Percentiles rank a stretch among this genome's conserved stretches.
phyloP scores from a whole-genome alignment of 192 early-diverging fungal genomes.

The Coemansia sp. region DNA sequence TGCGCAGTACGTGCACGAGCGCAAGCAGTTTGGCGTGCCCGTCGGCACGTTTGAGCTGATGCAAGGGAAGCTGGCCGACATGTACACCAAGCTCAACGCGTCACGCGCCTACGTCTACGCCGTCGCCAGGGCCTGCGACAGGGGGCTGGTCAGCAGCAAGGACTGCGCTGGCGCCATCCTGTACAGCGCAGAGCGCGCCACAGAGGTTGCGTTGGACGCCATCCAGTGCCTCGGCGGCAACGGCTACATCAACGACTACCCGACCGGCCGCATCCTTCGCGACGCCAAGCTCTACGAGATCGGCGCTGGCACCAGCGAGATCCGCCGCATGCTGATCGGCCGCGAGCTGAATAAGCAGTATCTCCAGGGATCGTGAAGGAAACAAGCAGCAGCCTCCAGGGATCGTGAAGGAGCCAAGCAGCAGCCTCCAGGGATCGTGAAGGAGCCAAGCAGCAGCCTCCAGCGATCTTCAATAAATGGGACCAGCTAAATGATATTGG shows the following conservation, averaged over 20 bases:
- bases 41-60: slow-evolving; percentile 91
- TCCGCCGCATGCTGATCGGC: slow-evolving; percentile 90
- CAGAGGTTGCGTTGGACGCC: slow-evolving; percentile 88
- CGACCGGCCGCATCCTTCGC: slow-evolving; percentile 83
- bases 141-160: slow-evolving; percentile 77
- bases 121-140: slow-evolving; percentile 84
- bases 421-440: no score
- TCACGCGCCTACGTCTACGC: slow-evolving; percentile 90
- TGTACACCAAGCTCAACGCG: slow-evolving; percentile 95
- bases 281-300: slow-evolving; percentile 97
- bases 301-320: slow-evolving; percentile 95
- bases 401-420: no score
- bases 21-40: slow-evolving; percentile 83
- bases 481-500: no score
- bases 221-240: slow-evolving; percentile 96
- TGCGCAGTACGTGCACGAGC: slow-evolving; percentile 83
- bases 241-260: slow-evolving; percentile 93
- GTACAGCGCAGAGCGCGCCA: slow-evolving; percentile 92
- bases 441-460: no score
- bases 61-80: slow-evolving; percentile 95
- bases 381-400: no score
- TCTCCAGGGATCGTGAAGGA: slow-evolving; percentile 1
- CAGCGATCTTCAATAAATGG: no score
- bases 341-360: slow-evolving; percentile 75
- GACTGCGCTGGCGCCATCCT: slow-evolving; percentile 95